Percentiles rank a stretch among this genome's conserved stretches.
These are phyloP conservation scores for Cladosporium sp. DNA, from an alignment of 2,329 filamentous ascomycete genomes.

Conservation along the genomic window DNA sequence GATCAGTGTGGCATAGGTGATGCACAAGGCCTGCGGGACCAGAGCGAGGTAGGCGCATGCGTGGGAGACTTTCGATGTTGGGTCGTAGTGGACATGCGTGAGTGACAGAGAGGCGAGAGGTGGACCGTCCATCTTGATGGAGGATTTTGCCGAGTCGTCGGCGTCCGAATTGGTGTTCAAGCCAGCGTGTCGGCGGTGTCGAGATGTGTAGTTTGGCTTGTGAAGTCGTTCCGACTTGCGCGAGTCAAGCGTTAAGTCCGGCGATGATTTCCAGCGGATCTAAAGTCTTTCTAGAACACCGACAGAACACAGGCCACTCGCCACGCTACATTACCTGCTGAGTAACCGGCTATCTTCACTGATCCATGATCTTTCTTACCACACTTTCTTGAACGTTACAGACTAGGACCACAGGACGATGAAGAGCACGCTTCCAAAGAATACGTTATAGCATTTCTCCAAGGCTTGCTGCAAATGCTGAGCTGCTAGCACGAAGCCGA, in stretches of 20 bases:
- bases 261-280: too few species aligned
- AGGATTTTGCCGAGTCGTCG: constrained; percentile 2
- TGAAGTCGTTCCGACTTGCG: neutral
- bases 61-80: constrained; percentile 77
- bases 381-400: too few species aligned
- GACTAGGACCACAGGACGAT: too few species aligned
- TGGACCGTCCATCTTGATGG: constrained; percentile 41
- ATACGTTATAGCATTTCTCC: too few species aligned
- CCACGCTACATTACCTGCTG: too few species aligned
- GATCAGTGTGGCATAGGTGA: constrained; percentile 84
- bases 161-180: neutral
- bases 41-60: constrained; percentile 91
- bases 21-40: constrained; percentile 82
- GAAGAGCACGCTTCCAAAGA: too few species aligned
- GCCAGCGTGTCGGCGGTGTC: neutral
- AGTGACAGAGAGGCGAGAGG: constrained; percentile 75
- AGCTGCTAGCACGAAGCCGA: too few species aligned
- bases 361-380: too few species aligned
- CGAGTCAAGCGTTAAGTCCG: neutral
- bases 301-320: too few species aligned
- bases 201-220: neutral
- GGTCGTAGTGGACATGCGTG: constrained; percentile 97
- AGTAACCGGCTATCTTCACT: too few species aligned
- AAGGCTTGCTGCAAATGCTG: too few species aligned
- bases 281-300: too few species aligned